phyloP scores from a whole-genome alignment of 257 asterid species.

The Petrea volubilis region DNA sequence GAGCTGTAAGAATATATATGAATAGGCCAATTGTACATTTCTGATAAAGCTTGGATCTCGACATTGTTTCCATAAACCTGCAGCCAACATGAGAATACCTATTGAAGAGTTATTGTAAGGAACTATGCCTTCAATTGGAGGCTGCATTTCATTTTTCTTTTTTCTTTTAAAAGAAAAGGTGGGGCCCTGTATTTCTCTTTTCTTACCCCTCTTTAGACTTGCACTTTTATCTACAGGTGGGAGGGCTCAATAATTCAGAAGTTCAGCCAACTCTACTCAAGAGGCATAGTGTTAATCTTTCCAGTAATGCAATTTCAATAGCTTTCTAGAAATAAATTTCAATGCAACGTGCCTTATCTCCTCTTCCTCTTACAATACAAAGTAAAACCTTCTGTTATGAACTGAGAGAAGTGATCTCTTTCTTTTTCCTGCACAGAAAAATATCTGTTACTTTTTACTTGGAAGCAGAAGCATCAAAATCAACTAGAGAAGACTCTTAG shows the following conservation, averaged over 20 bases:
- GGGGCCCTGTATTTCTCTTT: too few relatives aligned
- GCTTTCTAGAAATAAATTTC: not conserved
- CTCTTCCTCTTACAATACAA: conserved; percentile 98
- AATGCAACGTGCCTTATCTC: conserved; percentile 68
- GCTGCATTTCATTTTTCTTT: not conserved
- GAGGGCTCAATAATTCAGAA: not conserved
- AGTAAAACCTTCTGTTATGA: conserved; percentile 94
- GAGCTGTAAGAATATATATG: conserved; percentile 95
- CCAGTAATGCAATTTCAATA: not conserved
- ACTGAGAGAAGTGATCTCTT: conserved; percentile 96
- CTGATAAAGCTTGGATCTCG: conserved; percentile 94
- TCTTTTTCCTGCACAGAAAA: conserved; percentile 73
- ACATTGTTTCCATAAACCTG: conserved; percentile 94
- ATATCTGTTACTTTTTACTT: not conserved
- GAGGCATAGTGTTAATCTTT: not conserved
- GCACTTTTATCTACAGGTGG: too few relatives aligned
- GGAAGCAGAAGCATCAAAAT: not conserved
- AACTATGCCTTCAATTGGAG: not conserved
- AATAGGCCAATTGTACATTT: conserved; percentile 97
- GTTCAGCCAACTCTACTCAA: not conserved
- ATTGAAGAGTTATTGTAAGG: too few relatives aligned
- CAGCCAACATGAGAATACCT: conserved; percentile 3
- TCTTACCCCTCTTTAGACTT: not conserved
- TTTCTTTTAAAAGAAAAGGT: too few relatives aligned
- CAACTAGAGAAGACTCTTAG: not conserved